Evolutionary conservation across 306 rosid species (phyloP).

Genomic region (Pyrus communis): DNA sequence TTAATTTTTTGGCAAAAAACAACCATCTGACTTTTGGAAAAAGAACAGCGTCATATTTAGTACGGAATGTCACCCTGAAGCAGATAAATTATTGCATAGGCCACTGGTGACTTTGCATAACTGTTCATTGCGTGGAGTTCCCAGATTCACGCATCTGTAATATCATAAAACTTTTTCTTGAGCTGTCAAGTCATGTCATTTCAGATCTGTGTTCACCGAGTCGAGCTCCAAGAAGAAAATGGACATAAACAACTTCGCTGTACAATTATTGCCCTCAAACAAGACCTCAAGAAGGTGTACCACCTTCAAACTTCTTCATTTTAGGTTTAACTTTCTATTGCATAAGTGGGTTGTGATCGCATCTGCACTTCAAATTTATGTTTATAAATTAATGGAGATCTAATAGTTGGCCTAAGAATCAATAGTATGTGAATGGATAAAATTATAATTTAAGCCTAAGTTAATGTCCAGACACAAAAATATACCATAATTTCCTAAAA

Average conservation of each 20-base stretch:
- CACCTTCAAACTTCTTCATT: no score
- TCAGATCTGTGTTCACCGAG: background rate
- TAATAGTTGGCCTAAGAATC: no score
- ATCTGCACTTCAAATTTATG: background rate
- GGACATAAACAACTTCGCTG: background rate
- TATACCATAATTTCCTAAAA: background rate
- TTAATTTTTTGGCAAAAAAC: background rate
- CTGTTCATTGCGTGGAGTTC: background rate
- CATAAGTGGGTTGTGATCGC: background rate
- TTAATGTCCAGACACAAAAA: no score
- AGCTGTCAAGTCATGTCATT: background rate
- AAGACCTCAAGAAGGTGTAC: no score
- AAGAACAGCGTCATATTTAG: background rate
- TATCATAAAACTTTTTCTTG: background rate
- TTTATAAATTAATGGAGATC: no score
- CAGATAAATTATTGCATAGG: background rate
- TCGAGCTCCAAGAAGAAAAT: background rate
- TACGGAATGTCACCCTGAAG: background rate
- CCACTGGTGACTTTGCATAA: background rate
- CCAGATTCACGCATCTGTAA: background rate
- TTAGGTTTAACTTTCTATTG: background rate
- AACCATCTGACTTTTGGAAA: background rate
- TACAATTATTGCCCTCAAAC: no score
- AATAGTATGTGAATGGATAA: background rate
- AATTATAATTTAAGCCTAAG: background rate